phyloP scores from a whole-genome alignment of 768 basidiomycete genomes.

The Pholiota conissans region DNA sequence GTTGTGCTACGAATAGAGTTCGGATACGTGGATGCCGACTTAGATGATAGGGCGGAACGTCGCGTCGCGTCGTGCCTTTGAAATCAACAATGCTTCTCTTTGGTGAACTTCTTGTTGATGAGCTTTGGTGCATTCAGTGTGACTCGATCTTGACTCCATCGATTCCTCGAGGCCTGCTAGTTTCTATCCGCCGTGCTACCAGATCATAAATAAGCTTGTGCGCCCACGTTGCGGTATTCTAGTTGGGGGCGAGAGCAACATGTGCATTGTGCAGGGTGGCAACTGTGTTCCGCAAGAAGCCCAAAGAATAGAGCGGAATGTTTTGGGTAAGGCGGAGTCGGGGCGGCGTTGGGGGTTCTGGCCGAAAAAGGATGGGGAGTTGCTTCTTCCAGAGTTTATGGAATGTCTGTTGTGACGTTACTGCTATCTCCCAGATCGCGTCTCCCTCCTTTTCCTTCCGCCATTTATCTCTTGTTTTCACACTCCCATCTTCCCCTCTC shows the following conservation, averaged over 20 bases:
- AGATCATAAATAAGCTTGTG: conserved; percentile 17
- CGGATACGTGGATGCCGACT: too few relatives aligned
- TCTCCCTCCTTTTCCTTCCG: conserved; percentile 25
- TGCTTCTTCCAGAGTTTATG: conserved; percentile 48
- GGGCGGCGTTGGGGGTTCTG: conserved; percentile 25
- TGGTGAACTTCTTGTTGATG: conserved; percentile 9
- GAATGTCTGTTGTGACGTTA: conserved; percentile 48
- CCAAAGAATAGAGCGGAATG: conserved; percentile 5
- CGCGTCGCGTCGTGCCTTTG: neutral
- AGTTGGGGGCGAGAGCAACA: conserved; percentile 1
- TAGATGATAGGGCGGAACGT: neutral
- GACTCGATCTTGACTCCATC: neutral
- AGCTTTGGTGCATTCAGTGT: neutral
- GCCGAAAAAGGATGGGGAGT: conserved; percentile 30
- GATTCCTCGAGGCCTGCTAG: conserved; percentile 3
- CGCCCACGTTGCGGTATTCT: neutral
- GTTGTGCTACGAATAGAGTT: too few relatives aligned
- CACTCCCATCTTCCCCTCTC: conserved; percentile 31
- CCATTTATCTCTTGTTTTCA: conserved; percentile 35
- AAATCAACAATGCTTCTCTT: neutral
- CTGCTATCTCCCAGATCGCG: conserved; percentile 19
- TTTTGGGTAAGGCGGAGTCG: neutral
- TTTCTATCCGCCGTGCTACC: conserved; percentile 12
- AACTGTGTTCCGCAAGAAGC: conserved; percentile 18
- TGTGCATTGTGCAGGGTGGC: conserved; percentile 10